Conservation (phyloP, 176 grass and related monocot species). For the Guadua angustifolia region DNA sequence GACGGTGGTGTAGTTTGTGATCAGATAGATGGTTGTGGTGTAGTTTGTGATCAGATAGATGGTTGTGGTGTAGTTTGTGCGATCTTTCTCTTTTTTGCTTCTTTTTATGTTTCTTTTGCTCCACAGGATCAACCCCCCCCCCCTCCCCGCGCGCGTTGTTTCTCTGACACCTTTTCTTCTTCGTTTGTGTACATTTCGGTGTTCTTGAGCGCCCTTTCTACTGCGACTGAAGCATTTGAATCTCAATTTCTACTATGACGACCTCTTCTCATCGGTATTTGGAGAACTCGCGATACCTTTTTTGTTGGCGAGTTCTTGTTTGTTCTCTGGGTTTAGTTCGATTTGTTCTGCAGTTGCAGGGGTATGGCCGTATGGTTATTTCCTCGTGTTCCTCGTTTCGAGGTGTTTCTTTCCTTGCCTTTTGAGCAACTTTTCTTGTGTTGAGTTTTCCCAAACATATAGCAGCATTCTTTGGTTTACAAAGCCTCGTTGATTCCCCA, state of each 20-base stretch:
- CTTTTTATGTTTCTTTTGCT: neutral
- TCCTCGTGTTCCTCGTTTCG: neutral
- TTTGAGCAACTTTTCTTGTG: conserved; percentile 40
- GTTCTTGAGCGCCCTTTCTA: neutral
- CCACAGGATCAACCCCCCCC: neutral
- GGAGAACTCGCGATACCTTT: neutral
- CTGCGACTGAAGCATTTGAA: neutral
- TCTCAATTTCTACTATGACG: neutral
- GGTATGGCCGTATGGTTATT: neutral
- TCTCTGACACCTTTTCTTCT: neutral
- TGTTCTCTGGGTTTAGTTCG: conserved; percentile 18
- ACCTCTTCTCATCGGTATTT: neutral
- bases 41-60: conserved; percentile 16
- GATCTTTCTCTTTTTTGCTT: neutral
- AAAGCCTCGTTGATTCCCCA: neutral
- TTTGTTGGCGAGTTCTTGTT: neutral
- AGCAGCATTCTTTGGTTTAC: conserved; percentile 8
- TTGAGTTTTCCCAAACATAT: conserved; percentile 29
- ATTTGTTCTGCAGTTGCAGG: conserved; percentile 16
- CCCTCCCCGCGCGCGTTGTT: no score
- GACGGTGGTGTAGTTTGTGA: conserved; percentile 19
- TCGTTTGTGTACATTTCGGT: conserved; percentile 15
- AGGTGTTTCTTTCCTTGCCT: neutral
- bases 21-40: conserved; percentile 4
- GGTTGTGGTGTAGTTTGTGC: neutral